phyloP scores from a whole-genome alignment of 306 rosid species.

The Quercus wislizeni region DNA sequence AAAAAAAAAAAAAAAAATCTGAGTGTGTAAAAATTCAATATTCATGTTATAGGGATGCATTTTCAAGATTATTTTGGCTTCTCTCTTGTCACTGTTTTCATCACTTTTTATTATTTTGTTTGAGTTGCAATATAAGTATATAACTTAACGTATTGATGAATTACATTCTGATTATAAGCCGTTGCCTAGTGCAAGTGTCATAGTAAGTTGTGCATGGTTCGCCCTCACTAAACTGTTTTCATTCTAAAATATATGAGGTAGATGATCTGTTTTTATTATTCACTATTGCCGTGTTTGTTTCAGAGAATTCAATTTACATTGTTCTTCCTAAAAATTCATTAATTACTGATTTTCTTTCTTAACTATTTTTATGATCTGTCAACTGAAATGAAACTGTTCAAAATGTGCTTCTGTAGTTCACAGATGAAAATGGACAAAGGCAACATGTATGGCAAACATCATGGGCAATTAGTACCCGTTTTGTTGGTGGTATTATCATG shows the following conservation, averaged over 20 bases:
- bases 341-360: neutral
- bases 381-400: constrained; percentile 20
- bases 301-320: neutral
- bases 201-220: neutral
- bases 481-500: constrained; percentile 97
- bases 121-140: neutral
- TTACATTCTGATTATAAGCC: neutral
- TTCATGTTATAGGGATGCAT: neutral
- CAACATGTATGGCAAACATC: constrained; percentile 95
- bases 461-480: constrained; percentile 98
- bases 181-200: neutral
- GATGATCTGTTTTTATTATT: neutral
- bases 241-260: neutral
- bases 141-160: neutral
- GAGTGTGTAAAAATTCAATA: neutral
- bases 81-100: neutral
- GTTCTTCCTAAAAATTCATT: neutral
- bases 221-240: neutral
- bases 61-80: neutral
- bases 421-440: constrained; percentile 84
- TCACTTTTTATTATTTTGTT: neutral
- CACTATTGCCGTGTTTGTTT: neutral
- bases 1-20: neutral
- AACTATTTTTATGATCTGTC: constrained; percentile 21
- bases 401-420: constrained; percentile 60